These are phyloP conservation scores for Omphalotus olearius DNA, from an alignment of 1,284 basidiomycete species.

Conservation along the genomic window DNA sequence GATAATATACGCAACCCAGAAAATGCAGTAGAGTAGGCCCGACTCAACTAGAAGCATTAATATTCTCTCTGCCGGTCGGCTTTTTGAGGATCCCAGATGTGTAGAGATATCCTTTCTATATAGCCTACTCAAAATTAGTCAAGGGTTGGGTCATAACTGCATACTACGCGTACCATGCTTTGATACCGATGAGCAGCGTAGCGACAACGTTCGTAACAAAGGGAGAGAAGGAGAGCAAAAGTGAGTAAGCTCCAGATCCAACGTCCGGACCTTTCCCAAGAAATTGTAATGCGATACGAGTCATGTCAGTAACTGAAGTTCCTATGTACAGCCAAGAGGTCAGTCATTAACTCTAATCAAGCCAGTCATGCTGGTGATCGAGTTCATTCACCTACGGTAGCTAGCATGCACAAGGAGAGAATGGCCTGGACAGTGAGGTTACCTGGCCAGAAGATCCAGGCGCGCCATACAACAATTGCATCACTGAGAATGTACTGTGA, in stretches of 20 bases:
- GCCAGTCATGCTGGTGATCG: too few species aligned
- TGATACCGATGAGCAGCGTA: neutral
- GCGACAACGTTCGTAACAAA: neutral
- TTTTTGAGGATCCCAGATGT: neutral
- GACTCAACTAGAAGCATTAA: neutral
- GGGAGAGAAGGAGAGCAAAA: neutral
- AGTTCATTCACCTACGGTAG: neutral
- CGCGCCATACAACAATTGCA: neutral
- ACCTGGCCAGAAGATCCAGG: neutral
- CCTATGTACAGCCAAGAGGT: too few species aligned
- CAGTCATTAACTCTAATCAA: too few species aligned
- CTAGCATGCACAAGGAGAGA: neutral
- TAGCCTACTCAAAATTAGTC: neutral
- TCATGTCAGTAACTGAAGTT: too few species aligned
- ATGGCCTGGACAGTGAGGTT: neutral
- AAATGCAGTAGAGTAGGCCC: neutral
- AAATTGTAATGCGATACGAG: neutral
- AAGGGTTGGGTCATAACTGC: neutral
- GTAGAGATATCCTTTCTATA: neutral
- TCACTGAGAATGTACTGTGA: conserved; percentile 2
- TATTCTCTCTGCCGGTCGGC: neutral
- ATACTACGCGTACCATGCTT: neutral
- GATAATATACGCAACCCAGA: neutral
- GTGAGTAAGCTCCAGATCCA: neutral
- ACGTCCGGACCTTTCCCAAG: neutral